Percentiles rank a stretch among this genome's conserved stretches.
Conservation (phyloP, 1,284 basidiomycete species). For the Ganoderma leucocontextum region DNA sequence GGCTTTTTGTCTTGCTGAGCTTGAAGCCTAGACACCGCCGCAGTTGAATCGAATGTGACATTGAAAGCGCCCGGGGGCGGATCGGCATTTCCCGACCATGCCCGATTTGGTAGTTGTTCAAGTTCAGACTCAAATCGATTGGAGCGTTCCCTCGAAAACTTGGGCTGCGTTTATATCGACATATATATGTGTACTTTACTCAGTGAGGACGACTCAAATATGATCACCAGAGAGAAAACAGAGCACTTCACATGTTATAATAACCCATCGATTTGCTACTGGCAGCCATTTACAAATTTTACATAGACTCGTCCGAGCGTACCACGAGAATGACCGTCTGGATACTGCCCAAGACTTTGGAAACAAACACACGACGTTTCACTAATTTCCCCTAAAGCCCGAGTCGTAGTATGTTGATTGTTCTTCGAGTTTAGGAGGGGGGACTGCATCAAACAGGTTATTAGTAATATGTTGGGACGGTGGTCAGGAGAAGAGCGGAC, state of each 20-base stretch:
- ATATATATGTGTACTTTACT: too few relatives aligned
- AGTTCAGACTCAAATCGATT: background rate
- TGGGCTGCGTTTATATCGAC: too few relatives aligned
- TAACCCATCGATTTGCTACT: too few relatives aligned
- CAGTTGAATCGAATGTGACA: background rate
- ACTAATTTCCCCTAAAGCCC: background rate
- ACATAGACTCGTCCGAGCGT: too few relatives aligned
- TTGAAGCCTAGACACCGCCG: too few relatives aligned
- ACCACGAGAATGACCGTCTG: background rate
- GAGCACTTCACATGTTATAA: too few relatives aligned
- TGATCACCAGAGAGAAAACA: too few relatives aligned
- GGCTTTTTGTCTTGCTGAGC: background rate
- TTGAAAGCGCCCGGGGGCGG: background rate
- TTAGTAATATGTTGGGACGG: background rate
- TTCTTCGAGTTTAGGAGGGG: background rate
- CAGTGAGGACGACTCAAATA: too few relatives aligned
- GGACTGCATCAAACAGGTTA: background rate
- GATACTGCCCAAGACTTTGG: background rate
- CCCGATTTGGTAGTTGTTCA: slow-evolving; percentile 3
- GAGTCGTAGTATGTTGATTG: background rate
- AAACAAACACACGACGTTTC: background rate
- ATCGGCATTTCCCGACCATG: background rate
- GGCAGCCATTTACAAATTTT: background rate
- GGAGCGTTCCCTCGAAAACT: too few relatives aligned
- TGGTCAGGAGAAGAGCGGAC: background rate